These are phyloP conservation scores for Paramyrothecium sp. DNA, from an alignment of 2,329 filamentous ascomycete genomes.

Conservation along the genomic window DNA sequence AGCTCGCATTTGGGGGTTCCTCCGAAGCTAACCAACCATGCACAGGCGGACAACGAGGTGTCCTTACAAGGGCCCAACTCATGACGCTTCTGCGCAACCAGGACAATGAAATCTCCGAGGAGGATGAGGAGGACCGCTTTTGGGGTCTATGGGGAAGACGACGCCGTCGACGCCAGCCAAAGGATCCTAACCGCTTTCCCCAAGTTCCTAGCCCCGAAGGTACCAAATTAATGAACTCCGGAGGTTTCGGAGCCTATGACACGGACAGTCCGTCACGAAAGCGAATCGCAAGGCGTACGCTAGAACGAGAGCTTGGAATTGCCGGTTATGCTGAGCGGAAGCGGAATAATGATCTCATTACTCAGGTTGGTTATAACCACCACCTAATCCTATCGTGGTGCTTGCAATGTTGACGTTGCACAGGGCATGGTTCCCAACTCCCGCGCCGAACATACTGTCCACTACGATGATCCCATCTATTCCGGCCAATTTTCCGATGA, in stretches of 20 bases:
- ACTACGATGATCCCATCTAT: conserved; percentile 84
- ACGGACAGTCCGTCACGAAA: conserved; percentile 51
- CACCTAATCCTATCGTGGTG: background rate
- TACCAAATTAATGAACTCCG: conserved; percentile 75
- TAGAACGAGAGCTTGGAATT: conserved; percentile 81
- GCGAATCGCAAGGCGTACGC: conserved; percentile 66
- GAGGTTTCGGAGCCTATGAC: conserved; percentile 72
- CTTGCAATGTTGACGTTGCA: background rate
- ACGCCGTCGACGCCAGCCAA: conserved; percentile 26
- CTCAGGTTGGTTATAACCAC: conserved; percentile 49
- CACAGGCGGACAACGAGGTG: conserved; percentile 19
- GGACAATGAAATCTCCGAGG: conserved; percentile 33
- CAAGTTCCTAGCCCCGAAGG: conserved; percentile 81
- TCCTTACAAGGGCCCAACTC: conserved; percentile 35
- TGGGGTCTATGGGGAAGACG: conserved; percentile 41
- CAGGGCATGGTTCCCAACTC: conserved; percentile 76
- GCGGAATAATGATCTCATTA: conserved; percentile 64
- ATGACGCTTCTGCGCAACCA: conserved; percentile 37
- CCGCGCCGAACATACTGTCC: conserved; percentile 80
- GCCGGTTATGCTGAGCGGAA: conserved; percentile 58
- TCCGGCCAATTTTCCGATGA: conserved; percentile 96
- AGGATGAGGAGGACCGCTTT: conserved; percentile 33
- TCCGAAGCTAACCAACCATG: background rate
- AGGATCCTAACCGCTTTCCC: conserved; percentile 67
- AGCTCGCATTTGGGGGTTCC: background rate